Base-by-base conservation (phyloP, 441 rosid species). In the Monsonia emarginata region DNA sequence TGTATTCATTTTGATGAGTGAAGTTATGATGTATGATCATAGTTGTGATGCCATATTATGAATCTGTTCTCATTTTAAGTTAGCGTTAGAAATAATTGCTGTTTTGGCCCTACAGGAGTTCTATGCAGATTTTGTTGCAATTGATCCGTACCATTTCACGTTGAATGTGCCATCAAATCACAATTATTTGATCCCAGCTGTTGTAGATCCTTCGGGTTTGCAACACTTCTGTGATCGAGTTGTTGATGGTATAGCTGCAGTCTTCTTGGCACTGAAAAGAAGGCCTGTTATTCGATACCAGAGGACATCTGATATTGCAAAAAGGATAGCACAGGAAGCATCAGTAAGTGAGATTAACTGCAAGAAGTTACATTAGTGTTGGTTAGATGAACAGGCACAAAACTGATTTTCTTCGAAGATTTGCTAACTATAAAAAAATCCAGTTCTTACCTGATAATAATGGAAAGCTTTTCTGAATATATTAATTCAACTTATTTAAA, bases 241-340 rank as follows among this genome's bases (percentile, higher is more conserved):
- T 65, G 91, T 93, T 68, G 98, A 93, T 80, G 93, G 97, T 48
- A 79, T 93, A 70, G 86, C 89, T 25, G 84, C 97, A 26, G 75
- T 88, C 72, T 93, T 88, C 74, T 75, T 90, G 79, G 88, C 98
- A 38, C 67, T 93, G 74, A 93, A 93, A 76, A 82, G 96, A 52
- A 86, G 97, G 72, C 98, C 97, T 66, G 83, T 86, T 74, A 90
- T 93, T 74, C 84, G 98, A 65, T 93, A 87, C 69, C 96, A 91
- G 68, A 84, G 96, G 79, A 85, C 97, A 18, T 93, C 98, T 59
- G 98, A 93, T 79, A 79, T 82, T 78, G 96, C 96, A 7, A 93
- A 93, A 84, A 86, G 98, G 82, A 86, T 93, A 81, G 96, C 98
- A 3, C 97, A 90, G 16, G 97, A 93, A 85, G 76, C 97, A 74